Base-by-base conservation (phyloP, 2,329 filamentous ascomycete species). In the Claviceps pazoutovae region DNA sequence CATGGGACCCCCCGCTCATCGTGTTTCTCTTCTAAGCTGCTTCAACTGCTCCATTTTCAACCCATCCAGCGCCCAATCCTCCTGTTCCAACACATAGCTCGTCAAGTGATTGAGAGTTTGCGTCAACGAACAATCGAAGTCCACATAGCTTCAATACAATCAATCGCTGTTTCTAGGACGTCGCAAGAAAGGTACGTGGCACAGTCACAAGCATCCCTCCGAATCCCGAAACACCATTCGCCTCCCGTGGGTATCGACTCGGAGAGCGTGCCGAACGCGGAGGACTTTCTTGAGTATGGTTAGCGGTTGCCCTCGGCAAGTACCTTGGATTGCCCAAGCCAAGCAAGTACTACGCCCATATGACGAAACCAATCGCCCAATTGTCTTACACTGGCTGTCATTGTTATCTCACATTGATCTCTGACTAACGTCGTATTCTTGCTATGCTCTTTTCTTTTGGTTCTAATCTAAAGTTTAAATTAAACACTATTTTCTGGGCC, bases 1-100 rank as follows among this genome's bases (percentile, higher is more conserved):
- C 51, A 17, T 39, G 37, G 23, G 39, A 17, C 46, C 51, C 51
- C 51, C 53, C 51, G 48, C 49, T 41, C 34, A 14, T 41, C 44
- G 5, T 9, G 23, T 16, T 13, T 14, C 23, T 17, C 43, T 34
- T 3, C 23, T 46, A 7, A 9, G 19, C 39, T 41, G 50, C 42
- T 48, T 39, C 13, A 45, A 37, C 3, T 46, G 7, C 37, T 46
- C 46, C 19, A 36, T 47, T 46, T 44, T 21, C n/a, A 39, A 14
- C 43, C 46, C 5, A 6, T 46, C 39, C 44, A 50, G 39, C 46
- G n/a, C n/a, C 42, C 39, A 34, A 41, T 14, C 14, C 39, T n/a
- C 11, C 46, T 30, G 7, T 39, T 41, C 3, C 47, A 41, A 30
- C 37, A n/a, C 41, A 43, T 37, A 8, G 16, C 21, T 21, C 17